phyloP scores from a whole-genome alignment of 148 eudicot genomes.

The Talinum fruticosum region DNA sequence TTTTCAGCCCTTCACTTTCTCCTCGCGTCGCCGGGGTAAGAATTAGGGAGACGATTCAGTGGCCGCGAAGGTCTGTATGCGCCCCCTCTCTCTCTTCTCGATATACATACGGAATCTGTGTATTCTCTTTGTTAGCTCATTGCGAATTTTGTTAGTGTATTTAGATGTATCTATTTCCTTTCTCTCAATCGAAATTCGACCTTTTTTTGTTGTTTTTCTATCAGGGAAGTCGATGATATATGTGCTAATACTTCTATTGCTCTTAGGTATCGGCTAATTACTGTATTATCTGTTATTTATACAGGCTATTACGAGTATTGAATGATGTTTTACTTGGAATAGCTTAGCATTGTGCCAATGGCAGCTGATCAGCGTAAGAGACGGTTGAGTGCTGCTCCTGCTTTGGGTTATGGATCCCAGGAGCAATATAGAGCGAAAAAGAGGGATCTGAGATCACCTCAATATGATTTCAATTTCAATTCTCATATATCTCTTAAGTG shows the following conservation, averaged over 20 bases:
- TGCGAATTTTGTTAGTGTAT: not conserved
- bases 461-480: slow-evolving; percentile 40
- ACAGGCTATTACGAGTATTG: not conserved
- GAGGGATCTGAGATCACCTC: slow-evolving; percentile 43
- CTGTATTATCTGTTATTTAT: not conserved
- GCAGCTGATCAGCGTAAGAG: slow-evolving; percentile 85
- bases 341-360: slow-evolving; percentile 43
- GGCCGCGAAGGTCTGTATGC: not conserved
- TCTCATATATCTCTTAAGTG: slow-evolving; percentile 67
- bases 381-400: slow-evolving; percentile 37
- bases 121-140: not conserved
- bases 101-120: not conserved
- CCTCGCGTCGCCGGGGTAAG: not conserved
- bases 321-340: slow-evolving; percentile 25
- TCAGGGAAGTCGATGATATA: not conserved
- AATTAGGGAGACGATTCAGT: not conserved
- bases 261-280: not conserved
- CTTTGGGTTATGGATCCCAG: slow-evolving; percentile 36
- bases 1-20: not conserved
- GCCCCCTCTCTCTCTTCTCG: not conserved
- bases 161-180: not conserved
- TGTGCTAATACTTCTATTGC: not conserved
- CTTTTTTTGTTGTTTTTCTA: not conserved
- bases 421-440: slow-evolving; percentile 49
- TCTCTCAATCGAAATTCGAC: not conserved